Conservation (phyloP, 129 eudicot genomes). For the Pseudognaphalium luteoalbum region DNA sequence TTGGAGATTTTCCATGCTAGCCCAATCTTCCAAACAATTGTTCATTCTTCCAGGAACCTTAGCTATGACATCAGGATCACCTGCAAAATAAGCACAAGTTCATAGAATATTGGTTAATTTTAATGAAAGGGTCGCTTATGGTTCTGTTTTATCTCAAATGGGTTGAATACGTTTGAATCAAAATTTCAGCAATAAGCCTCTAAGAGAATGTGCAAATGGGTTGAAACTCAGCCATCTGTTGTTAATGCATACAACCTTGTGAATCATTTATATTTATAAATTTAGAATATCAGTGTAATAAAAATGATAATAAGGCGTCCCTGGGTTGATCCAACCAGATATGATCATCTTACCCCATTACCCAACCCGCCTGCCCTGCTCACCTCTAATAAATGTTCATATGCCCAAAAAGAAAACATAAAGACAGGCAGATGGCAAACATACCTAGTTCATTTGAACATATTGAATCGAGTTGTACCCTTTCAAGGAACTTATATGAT, state of each 20-base stretch:
- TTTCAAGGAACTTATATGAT: constrained; percentile 89
- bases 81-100: constrained; percentile 35
- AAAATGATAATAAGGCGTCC: too few relatives aligned
- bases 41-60: constrained; percentile 67
- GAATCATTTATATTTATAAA: too few relatives aligned
- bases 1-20: constrained; percentile 56
- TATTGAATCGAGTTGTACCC: constrained; percentile 93
- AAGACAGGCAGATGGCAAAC: constrained; percentile 10
- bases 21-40: constrained; percentile 56
- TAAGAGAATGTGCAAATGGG: too few relatives aligned
- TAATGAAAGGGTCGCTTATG: background rate
- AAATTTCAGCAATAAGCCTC: background rate
- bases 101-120: background rate
- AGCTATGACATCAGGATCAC: constrained; percentile 77
- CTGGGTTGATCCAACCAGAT: background rate
- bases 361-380: constrained; percentile 9
- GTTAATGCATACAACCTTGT: too few relatives aligned
- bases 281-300: too few relatives aligned
- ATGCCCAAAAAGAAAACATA: constrained; percentile 11
- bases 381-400: background rate
- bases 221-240: too few relatives aligned
- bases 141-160: background rate
- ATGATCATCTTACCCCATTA: background rate
- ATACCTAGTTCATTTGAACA: constrained; percentile 93
- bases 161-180: background rate